Conservation (phyloP, 805 yeast species). For the Teunomyces kruisii region DNA sequence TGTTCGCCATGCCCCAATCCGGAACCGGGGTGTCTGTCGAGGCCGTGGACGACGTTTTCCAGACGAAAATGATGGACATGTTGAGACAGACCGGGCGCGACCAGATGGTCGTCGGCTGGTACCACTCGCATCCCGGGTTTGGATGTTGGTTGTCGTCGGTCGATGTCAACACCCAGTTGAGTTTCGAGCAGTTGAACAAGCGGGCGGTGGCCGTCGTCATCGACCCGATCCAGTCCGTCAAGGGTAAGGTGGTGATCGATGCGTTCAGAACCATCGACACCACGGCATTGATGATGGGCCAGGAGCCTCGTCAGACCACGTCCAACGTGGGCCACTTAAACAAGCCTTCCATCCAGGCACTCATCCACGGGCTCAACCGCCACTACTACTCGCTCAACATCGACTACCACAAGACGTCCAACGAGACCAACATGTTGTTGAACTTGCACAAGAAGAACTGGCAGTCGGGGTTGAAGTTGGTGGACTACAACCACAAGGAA, state of each 20-base stretch:
- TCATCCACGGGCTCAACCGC: constrained; percentile 95
- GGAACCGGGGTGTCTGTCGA: constrained; percentile 99
- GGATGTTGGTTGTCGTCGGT: constrained; percentile 98
- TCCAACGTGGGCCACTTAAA: constrained; percentile 93
- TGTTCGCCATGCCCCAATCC: constrained; percentile 98
- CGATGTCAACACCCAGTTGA: constrained; percentile 96
- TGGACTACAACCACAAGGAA: constrained; percentile 77
- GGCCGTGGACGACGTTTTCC: constrained; percentile 98
- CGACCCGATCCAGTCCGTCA: constrained; percentile 97
- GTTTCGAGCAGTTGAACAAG: constrained; percentile 92
- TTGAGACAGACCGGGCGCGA: constrained; percentile 98
- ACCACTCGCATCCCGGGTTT: constrained; percentile 94
- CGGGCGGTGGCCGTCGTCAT: constrained; percentile 98
- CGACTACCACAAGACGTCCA: constrained; percentile 87
- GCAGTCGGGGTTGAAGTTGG: constrained; percentile 85
- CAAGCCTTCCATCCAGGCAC: constrained; percentile 94
- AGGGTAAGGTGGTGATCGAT: constrained; percentile 98
- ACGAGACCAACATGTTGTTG: constrained; percentile 90
- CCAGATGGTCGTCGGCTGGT: constrained; percentile 99
- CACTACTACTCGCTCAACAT: constrained; percentile 94
- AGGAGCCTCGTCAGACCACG: constrained; percentile 97
- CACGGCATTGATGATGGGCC: constrained; percentile 86
- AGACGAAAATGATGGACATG: constrained; percentile 99
- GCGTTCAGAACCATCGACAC: constrained; percentile 95
- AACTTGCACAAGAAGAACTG: constrained; percentile 93